A percentile compares a stretch with the other conserved stretches of the same genome.
Evolutionary conservation across 306 rosid species (phyloP).

Genomic region (Macrotyloma uniflorum): DNA sequence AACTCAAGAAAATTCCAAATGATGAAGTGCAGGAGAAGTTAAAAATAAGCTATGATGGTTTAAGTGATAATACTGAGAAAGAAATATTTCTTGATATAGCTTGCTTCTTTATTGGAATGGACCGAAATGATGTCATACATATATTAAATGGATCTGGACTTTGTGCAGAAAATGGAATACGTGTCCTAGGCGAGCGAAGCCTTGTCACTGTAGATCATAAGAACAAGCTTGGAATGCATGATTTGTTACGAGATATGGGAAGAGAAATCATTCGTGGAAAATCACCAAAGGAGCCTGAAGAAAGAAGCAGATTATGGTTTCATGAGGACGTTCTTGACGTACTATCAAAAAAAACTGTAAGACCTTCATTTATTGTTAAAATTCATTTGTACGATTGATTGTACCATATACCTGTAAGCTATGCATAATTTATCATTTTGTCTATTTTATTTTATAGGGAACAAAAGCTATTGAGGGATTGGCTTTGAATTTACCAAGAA

Average conservation of each 20-base stretch:
- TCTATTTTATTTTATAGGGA: not conserved
- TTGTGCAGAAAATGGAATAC: not conserved
- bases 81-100: constrained; percentile 38
- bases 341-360: not conserved
- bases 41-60: constrained; percentile 23
- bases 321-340: not conserved
- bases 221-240: constrained; percentile 34
- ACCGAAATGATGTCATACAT: not conserved
- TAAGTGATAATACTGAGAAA: not conserved
- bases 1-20: constrained; percentile 4
- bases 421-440: not conserved
- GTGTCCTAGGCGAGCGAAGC: constrained; percentile 8
- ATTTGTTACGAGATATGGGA: constrained; percentile 38
- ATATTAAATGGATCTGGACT: constrained; percentile 8
- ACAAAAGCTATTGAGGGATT: constrained; percentile 22
- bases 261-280: constrained; percentile 18
- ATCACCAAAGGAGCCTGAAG: not conserved
- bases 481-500: constrained; percentile 4
- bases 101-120: constrained; percentile 30
- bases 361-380: not conserved
- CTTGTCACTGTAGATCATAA: not conserved
- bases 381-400: too few species aligned
- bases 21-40: not conserved
- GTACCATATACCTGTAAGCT: not conserved
- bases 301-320: constrained; percentile 21